These are phyloP conservation scores for Stephania cephalantha DNA, from an alignment of 164 flowering plant species.

Conservation along the genomic window DNA sequence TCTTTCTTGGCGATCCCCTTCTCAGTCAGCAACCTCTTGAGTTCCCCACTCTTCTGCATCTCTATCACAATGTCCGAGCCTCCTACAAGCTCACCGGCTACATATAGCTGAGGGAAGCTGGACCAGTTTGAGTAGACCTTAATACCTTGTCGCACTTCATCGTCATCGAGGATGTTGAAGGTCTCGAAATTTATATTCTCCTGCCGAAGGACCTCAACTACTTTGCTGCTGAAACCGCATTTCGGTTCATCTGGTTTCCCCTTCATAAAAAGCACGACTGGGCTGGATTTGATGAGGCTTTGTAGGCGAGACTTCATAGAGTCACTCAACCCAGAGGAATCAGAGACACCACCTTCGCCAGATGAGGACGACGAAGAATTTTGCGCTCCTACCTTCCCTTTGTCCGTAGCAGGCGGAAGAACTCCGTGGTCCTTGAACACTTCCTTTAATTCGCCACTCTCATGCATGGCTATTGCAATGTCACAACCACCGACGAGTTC, in stretches of 20 bases:
- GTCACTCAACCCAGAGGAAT: constrained; percentile 53
- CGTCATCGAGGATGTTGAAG: constrained; percentile 79
- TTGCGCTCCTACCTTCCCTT: constrained; percentile 18
- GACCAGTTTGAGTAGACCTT: constrained; percentile 95
- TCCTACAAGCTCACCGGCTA: constrained; percentile 83
- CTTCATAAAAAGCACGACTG: constrained; percentile 88
- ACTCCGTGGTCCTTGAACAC: constrained; percentile 65
- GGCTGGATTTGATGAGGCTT: constrained; percentile 48
- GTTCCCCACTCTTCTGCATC: constrained; percentile 95
- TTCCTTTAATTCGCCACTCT: constrained; percentile 75
- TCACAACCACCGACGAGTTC: constrained; percentile 93
- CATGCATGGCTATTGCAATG: constrained; percentile 82
- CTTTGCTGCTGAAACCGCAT: constrained; percentile 90
- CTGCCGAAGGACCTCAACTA: constrained; percentile 70
- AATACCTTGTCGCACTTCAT: constrained; percentile 89
- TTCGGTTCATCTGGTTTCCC: constrained; percentile 82
- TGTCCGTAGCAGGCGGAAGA: constrained; percentile 17
- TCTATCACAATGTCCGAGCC: constrained; percentile 89
- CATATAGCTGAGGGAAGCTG: constrained; percentile 86
- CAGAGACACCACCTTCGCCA: constrained; percentile 46
- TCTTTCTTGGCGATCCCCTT: constrained; percentile 44
- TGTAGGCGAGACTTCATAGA: constrained; percentile 41
- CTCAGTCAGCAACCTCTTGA: constrained; percentile 55
- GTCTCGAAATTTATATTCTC: constrained; percentile 67
- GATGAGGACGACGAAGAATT: constrained; percentile 2